These are phyloP conservation scores for Salisapilia sapeloensis DNA, from an alignment of 352 stramenopile genomes.

Conservation along the genomic window DNA sequence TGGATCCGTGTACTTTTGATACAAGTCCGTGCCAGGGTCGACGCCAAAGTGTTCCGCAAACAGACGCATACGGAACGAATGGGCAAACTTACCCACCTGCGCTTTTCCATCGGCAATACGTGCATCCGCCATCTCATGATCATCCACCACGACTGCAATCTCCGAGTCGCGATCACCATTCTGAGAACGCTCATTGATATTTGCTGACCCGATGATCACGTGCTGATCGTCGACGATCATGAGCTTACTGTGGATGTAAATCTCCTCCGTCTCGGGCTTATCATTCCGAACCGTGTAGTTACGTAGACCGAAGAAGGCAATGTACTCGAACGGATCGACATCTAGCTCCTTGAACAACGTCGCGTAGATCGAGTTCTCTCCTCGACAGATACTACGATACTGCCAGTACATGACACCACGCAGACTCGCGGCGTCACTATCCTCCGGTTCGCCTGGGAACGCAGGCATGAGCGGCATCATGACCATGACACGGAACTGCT, in stretches of 20 bases:
- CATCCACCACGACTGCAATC: slow-evolving; percentile 73
- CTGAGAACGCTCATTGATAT: slow-evolving; percentile 82
- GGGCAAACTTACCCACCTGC: slow-evolving; percentile 59
- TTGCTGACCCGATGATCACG: slow-evolving; percentile 71
- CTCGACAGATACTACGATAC: slow-evolving; percentile 71
- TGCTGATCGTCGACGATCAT: slow-evolving; percentile 78
- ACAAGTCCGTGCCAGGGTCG: slow-evolving; percentile 16
- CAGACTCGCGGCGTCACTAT: slow-evolving; percentile 69
- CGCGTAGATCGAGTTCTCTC: slow-evolving; percentile 69
- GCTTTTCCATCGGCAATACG: slow-evolving; percentile 21
- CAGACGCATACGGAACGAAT: slow-evolving; percentile 78
- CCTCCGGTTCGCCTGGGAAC: slow-evolving; percentile 59
- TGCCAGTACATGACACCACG: slow-evolving; percentile 80
- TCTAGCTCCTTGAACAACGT: slow-evolving; percentile 59
- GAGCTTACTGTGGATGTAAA: slow-evolving; percentile 85
- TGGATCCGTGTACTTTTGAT: slow-evolving; percentile 43
- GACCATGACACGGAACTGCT: slow-evolving; percentile 74
- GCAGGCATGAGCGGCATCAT: slow-evolving; percentile 71
- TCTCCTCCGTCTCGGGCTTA: slow-evolving; percentile 43
- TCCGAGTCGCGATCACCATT: slow-evolving; percentile 76
- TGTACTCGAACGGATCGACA: slow-evolving; percentile 72
- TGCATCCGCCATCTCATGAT: slow-evolving; percentile 43
- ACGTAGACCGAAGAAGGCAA: slow-evolving; percentile 71
- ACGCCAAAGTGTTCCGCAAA: slow-evolving; percentile 77
- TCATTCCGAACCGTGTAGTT: slow-evolving; percentile 25